Evolutionary conservation across 257 asterid species (phyloP).

Genomic region (Galeopsis tetrahit): DNA sequence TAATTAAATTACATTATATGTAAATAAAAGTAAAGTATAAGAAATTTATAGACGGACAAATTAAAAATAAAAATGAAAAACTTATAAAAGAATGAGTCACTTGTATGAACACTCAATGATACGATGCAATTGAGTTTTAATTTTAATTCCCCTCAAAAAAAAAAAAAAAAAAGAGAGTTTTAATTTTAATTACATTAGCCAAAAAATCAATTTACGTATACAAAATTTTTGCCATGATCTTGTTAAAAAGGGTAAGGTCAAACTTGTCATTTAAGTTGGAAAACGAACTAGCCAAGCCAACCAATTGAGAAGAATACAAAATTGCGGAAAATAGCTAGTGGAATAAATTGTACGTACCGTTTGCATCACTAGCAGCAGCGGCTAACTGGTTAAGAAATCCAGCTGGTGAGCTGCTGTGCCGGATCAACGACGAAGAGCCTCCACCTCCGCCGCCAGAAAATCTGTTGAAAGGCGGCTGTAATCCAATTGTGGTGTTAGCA

Average conservation of each 20-base stretch:
- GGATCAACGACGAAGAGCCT: conserved; percentile 43
- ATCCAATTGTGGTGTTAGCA: conserved; percentile 34
- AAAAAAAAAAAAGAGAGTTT: too few relatives aligned
- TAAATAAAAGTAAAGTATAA: too few relatives aligned
- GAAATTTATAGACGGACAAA: too few relatives aligned
- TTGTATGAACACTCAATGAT: too few relatives aligned
- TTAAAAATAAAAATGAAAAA: too few relatives aligned
- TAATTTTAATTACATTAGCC: too few relatives aligned
- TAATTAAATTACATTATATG: too few relatives aligned
- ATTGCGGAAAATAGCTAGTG: background rate
- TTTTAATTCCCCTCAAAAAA: too few relatives aligned
- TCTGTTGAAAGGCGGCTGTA: conserved; percentile 47
- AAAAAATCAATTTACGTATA: too few relatives aligned
- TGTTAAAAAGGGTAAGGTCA: conserved; percentile 21
- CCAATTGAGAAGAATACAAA: conserved; percentile 13
- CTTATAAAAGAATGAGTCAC: too few relatives aligned
- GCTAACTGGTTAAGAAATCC: conserved; percentile 78
- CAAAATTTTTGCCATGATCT: too few relatives aligned
- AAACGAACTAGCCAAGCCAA: background rate
- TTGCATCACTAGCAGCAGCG: conserved; percentile 46
- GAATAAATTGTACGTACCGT: conserved; percentile 47
- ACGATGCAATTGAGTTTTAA: too few relatives aligned
- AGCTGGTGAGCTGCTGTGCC: conserved; percentile 84
- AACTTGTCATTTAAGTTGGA: conserved; percentile 28
- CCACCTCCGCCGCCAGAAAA: conserved; percentile 29